Conservation (phyloP, 345 rosid species). For the Eucalyptus cloeziana region DNA sequence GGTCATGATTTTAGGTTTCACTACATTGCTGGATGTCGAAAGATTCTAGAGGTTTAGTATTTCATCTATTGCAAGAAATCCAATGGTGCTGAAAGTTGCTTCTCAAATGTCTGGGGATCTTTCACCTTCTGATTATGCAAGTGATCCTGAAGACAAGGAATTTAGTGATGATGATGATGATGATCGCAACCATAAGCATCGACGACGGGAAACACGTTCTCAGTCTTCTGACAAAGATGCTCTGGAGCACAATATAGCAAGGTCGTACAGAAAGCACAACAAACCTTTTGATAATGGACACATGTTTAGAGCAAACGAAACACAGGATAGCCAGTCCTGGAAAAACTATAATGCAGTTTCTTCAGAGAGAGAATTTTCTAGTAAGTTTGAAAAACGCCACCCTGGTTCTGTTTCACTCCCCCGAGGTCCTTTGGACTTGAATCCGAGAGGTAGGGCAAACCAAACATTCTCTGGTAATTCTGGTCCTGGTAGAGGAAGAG, state of each 20-base stretch:
- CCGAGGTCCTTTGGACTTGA: slow-evolving; percentile 39
- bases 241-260: slow-evolving; percentile 37
- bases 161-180: slow-evolving; percentile 96
- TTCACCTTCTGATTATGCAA: slow-evolving; percentile 55
- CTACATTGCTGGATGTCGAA: background rate
- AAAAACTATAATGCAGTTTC: slow-evolving; percentile 18
- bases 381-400: slow-evolving; percentile 51
- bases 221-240: slow-evolving; percentile 64
- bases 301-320: slow-evolving; percentile 40
- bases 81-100: slow-evolving; percentile 71
- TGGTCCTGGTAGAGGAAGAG: slow-evolving; percentile 80
- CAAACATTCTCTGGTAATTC: slow-evolving; percentile 49
- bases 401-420: slow-evolving; percentile 29
- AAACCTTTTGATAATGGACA: slow-evolving; percentile 59
- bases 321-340: slow-evolving; percentile 36
- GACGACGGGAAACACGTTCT: slow-evolving; percentile 57
- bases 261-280: slow-evolving; percentile 57
- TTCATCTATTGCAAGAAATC: slow-evolving; percentile 1
- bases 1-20: background rate
- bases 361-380: slow-evolving; percentile 25
- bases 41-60: background rate
- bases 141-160: slow-evolving; percentile 90
- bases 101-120: slow-evolving; percentile 45
- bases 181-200: slow-evolving; percentile 96
- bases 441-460: slow-evolving; percentile 50